Percentiles rank a stretch among this genome's conserved stretches.
Conservation (phyloP, 352 stramenopile genomes). For the Globisporangium mamillatum region DNA sequence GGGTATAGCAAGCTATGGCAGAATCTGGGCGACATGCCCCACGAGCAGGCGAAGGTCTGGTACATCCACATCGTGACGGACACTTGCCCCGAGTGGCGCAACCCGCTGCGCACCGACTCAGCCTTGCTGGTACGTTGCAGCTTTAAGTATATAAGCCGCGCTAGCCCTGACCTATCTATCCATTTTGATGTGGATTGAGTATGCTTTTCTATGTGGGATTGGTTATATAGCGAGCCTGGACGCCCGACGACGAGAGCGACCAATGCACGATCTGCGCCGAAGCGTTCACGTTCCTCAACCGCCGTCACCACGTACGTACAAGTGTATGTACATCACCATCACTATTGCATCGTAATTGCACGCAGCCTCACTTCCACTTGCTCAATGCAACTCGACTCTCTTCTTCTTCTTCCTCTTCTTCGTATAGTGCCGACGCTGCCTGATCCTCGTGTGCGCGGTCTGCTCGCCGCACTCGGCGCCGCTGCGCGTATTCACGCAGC, state of each 20-base stretch:
- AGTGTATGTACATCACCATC: background rate
- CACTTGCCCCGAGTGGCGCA: conserved; percentile 51
- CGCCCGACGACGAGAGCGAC: conserved; percentile 53
- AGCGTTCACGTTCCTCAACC: conserved; percentile 69
- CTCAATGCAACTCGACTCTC: background rate
- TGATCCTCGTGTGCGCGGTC: conserved; percentile 61
- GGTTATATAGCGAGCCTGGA: conserved; percentile 53
- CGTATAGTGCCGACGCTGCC: conserved; percentile 61
- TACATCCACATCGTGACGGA: conserved; percentile 59
- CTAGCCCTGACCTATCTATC: no score
- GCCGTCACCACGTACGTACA: conserved; percentile 58
- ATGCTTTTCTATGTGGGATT: background rate
- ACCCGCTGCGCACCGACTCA: conserved; percentile 45
- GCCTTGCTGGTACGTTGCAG: conserved; percentile 40
- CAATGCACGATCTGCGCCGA: conserved; percentile 57
- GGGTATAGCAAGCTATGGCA: conserved; percentile 51
- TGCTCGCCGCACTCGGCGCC: conserved; percentile 51
- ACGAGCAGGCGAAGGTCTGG: conserved; percentile 39
- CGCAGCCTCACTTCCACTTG: background rate
- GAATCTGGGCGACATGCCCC: conserved; percentile 49
- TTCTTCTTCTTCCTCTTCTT: no score
- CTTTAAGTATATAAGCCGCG: no score
- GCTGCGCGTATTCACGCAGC: conserved; percentile 50
- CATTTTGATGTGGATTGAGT: background rate
- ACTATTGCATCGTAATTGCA: background rate